These are phyloP conservation scores for Pythium pyrilobum DNA, from an alignment of 352 stramenopile species.

Conservation along the genomic window DNA sequence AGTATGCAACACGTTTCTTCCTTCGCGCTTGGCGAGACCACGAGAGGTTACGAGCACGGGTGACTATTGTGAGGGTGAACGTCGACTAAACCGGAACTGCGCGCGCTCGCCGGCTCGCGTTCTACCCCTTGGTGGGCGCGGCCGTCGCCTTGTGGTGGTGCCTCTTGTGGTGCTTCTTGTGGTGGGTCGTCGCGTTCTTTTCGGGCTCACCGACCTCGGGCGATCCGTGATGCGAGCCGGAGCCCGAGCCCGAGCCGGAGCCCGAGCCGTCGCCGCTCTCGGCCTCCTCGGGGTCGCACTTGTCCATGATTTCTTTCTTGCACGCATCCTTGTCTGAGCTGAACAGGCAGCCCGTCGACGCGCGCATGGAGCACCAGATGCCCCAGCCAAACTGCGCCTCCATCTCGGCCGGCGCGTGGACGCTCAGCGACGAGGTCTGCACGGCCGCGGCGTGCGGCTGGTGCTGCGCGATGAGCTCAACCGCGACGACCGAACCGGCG, in stretches of 20 bases:
- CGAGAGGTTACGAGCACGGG: too few relatives aligned
- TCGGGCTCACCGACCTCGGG: slow-evolving; percentile 1
- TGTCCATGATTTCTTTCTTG: slow-evolving; percentile 20
- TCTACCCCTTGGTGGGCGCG: too few relatives aligned
- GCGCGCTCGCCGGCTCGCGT: too few relatives aligned
- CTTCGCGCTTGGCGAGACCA: too few relatives aligned
- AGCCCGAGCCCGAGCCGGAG: background rate
- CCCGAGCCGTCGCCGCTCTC: background rate
- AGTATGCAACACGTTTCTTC: too few relatives aligned
- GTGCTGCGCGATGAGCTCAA: slow-evolving; percentile 14
- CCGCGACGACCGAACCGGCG: slow-evolving; percentile 20
- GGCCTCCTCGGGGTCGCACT: slow-evolving; percentile 8
- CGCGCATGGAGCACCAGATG: slow-evolving; percentile 23
- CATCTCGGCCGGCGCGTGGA: background rate
- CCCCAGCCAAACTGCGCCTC: slow-evolving; percentile 24
- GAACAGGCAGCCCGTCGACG: slow-evolving; percentile 20
- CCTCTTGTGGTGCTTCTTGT: slow-evolving; percentile 14
- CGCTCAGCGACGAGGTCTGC: background rate
- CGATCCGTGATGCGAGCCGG: background rate
- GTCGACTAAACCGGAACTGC: too few relatives aligned
- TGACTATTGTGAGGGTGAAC: too few relatives aligned
- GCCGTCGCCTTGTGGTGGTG: background rate
- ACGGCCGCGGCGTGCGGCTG: background rate
- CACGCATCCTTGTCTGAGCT: slow-evolving; percentile 24
- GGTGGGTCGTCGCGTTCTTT: background rate